phyloP scores from a whole-genome alignment of 2,329 filamentous ascomycete genomes.

The Tolypocladium pustulatum region DNA sequence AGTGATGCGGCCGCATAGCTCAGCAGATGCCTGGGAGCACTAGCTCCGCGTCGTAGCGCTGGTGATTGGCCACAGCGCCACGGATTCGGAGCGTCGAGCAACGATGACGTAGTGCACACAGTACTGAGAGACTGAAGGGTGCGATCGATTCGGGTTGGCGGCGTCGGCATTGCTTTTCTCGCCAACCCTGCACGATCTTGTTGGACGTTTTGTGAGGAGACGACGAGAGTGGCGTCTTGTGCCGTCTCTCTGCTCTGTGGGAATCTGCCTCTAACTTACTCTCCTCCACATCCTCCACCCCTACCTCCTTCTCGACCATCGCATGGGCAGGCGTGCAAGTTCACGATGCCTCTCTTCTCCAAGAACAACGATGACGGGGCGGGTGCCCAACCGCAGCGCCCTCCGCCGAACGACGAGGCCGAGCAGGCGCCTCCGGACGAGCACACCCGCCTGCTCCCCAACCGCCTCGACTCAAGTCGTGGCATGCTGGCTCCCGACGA shows the following conservation, averaged over 20 bases:
- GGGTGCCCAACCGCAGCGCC: conserved; percentile 4
- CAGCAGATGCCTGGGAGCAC: background rate
- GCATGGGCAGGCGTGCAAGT: background rate
- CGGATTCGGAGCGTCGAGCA: background rate
- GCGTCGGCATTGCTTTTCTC: background rate
- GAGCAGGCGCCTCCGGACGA: conserved; percentile 30
- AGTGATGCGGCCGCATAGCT: background rate
- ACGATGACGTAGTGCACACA: background rate
- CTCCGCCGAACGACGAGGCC: conserved; percentile 10
- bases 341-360: conserved; percentile 23
- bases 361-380: conserved; percentile 13
- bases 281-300: background rate
- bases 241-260: background rate
- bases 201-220: background rate
- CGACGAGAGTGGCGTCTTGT: background rate
- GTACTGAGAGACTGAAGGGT: background rate
- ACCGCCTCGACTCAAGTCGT: conserved; percentile 43
- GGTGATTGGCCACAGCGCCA: background rate
- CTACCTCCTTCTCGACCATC: background rate
- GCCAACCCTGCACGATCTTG: background rate
- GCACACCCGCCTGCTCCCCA: conserved; percentile 58
- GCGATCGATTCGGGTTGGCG: background rate
- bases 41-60: background rate
- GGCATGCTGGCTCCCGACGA: conserved; percentile 29
- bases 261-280: no score